Conservation (phyloP, 257 asterid genomes). For the Solanum etuberosum region DNA sequence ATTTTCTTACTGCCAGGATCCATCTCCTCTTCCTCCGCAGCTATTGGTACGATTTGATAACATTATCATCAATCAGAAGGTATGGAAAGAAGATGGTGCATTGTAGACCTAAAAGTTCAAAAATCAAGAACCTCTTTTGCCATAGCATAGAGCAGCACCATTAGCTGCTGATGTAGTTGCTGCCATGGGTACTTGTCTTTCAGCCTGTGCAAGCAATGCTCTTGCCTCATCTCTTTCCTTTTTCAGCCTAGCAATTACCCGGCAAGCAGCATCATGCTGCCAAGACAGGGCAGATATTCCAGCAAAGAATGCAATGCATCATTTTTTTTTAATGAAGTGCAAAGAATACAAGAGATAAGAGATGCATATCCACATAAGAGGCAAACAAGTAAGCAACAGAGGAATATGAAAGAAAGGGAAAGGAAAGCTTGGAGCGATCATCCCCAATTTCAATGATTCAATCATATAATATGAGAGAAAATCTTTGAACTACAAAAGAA, state of each 20-base stretch:
- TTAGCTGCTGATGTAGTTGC: conserved; percentile 16
- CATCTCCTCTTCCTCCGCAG: conserved; percentile 59
- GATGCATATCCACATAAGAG: not conserved
- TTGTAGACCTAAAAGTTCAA: not conserved
- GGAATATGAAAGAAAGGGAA: not conserved
- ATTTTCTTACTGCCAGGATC: conserved; percentile 66
- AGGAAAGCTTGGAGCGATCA: not conserved
- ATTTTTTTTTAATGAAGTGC: not conserved
- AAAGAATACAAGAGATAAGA: not conserved
- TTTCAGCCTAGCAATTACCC: conserved; percentile 95
- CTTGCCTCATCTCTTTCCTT: conserved; percentile 96
- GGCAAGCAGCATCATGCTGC: conserved; percentile 99
- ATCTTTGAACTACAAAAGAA: not conserved
- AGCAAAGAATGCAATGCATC: not conserved
- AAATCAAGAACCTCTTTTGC: conserved; percentile 69
- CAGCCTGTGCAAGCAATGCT: conserved; percentile 64
- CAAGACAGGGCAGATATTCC: conserved; percentile 4
- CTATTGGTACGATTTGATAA: conserved; percentile 27
- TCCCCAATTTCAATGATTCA: not conserved
- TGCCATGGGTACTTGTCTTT: conserved; percentile 68
- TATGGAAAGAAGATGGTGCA: not conserved
- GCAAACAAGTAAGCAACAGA: not conserved
- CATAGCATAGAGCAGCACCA: conserved; percentile 58
- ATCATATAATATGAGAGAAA: not conserved
- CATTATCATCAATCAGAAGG: not conserved